Base-by-base conservation (phyloP, 345 rosid genomes). In the Cardamine resedifolia region DNA sequence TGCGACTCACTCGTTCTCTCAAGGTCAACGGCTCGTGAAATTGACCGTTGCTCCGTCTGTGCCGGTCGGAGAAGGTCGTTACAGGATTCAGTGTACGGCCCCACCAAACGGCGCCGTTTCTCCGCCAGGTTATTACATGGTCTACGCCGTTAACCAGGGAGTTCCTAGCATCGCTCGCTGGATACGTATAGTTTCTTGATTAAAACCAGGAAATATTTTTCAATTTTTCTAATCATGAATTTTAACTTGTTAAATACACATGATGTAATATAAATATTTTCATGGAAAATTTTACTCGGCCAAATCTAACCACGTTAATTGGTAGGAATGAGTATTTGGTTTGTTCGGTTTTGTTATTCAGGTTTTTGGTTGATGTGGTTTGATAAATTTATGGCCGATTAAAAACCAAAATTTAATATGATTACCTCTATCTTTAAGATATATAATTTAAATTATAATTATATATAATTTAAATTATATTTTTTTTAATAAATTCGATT, bases 121-220 rank as follows among this genome's bases (percentile, higher is more conserved):
- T 72, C 97, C 97, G 3, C 96, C 96, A 1, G 90, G 95, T 7
- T 94, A 91, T 66, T 94, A 94, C 59, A 94, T 94, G 97, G 90
- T 85, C 0, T 94, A 91, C 28, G 92, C 88, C 0, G 91, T 91
- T 18, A 91, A 91, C 51, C 91, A 88, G 45, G 96, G 92, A 4
- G 96, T 94, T 78, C 97, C 98, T n/a, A 87, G 97, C 68, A 70
- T 84, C 0, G 97, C 96, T 3, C 79, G 85, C 4, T 94, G 97
- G 98, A 85, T 94, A 21, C 98, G 84, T 62, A 70, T 93, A 73
- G 81, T 82, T 27, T 44, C 78, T 38, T 84, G 36, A 79, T n/a
- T 56, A n/a, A 39, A 15, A 31, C 41, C 26, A 30, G 6, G 5
- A 23, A 5, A 72, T 15, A 43, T 72, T 43, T 72, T 63, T 21